Evolutionary conservation across 208 protist species (phyloP).

Genomic region (Wallacemonas sp.): DNA sequence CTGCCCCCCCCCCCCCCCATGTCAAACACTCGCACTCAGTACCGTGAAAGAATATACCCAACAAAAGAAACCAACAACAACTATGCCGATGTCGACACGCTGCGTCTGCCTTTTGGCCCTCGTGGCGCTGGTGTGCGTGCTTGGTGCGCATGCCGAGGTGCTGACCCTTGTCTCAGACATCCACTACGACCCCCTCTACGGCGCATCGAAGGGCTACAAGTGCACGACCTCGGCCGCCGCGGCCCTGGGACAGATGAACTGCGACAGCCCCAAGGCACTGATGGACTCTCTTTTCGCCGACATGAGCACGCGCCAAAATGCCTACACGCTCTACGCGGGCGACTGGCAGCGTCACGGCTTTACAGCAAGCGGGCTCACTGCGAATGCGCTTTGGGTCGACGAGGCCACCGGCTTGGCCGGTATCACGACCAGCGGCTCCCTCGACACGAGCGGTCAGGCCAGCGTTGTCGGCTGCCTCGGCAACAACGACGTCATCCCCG

Average conservation of each 20-base stretch:
- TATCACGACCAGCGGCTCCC: constrained; percentile 22
- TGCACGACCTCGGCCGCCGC: constrained; percentile 29
- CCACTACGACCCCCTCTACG: constrained; percentile 81
- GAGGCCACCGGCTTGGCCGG: constrained; percentile 16
- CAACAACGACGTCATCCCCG: constrained; percentile 81
- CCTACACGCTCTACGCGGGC: constrained; percentile 47
- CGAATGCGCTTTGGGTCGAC: constrained; percentile 26
- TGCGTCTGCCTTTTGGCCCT: no score
- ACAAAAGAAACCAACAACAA: no score
- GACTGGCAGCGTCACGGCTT: constrained; percentile 80
- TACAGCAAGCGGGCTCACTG: constrained; percentile 15
- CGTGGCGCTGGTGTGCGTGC: no score
- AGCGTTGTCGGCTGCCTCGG: constrained; percentile 46
- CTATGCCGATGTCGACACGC: no score
- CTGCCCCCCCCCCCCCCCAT: no score
- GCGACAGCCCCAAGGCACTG: constrained; percentile 63
- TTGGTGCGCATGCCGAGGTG: constrained; percentile 15
- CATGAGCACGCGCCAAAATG: constrained; percentile 30
- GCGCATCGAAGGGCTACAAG: constrained; percentile 31
- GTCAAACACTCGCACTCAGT: no score
- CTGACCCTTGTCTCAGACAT: constrained; percentile 74
- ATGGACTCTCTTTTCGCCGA: constrained; percentile 46
- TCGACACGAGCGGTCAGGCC: constrained; percentile 9
- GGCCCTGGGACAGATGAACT: constrained; percentile 36
- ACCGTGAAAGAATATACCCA: no score